Conservation (phyloP, 352 stramenopile genomes). For the Globisporangium ultimum region DNA sequence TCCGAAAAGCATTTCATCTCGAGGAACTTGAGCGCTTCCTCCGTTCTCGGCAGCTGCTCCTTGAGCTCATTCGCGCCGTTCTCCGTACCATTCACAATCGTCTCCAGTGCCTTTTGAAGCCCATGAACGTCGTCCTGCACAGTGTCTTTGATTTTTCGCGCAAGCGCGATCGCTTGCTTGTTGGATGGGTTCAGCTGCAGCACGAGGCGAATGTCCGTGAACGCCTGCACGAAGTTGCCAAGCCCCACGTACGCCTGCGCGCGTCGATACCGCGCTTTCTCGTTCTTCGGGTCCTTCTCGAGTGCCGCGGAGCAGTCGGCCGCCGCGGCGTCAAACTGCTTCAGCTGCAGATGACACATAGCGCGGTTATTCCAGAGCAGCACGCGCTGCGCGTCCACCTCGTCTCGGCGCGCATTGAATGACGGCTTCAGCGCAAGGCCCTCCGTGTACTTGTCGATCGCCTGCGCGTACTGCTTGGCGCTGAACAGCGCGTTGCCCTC, state of each 20-base stretch:
- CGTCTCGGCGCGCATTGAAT: constrained; percentile 14
- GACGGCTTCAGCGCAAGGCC: constrained; percentile 25
- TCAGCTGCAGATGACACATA: constrained; percentile 63
- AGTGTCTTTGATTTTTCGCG: constrained; percentile 71
- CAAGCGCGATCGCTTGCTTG: constrained; percentile 65
- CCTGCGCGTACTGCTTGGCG: constrained; percentile 57
- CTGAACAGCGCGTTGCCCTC: constrained; percentile 77
- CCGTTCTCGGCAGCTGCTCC: constrained; percentile 31
- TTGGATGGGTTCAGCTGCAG: constrained; percentile 70
- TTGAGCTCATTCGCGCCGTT: constrained; percentile 19
- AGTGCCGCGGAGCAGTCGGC: constrained; percentile 59
- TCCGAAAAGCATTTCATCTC: constrained; percentile 74
- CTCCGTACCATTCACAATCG: constrained; percentile 29
- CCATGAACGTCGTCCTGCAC: constrained; percentile 73
- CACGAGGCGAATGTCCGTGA: constrained; percentile 68
- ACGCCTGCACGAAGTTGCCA: constrained; percentile 62
- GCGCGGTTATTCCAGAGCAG: constrained; percentile 80
- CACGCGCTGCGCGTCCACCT: constrained; percentile 39
- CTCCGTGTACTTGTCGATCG: constrained; percentile 66
- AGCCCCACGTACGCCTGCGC: constrained; percentile 69
- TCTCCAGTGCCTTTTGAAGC: constrained; percentile 76
- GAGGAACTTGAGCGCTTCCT: constrained; percentile 71
- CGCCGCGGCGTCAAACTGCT: constrained; percentile 48
- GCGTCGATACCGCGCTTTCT: constrained; percentile 77
- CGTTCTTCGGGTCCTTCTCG: constrained; percentile 43